Base-by-base conservation (phyloP, 352 stramenopile species). In the Plasmopara muralis region DNA sequence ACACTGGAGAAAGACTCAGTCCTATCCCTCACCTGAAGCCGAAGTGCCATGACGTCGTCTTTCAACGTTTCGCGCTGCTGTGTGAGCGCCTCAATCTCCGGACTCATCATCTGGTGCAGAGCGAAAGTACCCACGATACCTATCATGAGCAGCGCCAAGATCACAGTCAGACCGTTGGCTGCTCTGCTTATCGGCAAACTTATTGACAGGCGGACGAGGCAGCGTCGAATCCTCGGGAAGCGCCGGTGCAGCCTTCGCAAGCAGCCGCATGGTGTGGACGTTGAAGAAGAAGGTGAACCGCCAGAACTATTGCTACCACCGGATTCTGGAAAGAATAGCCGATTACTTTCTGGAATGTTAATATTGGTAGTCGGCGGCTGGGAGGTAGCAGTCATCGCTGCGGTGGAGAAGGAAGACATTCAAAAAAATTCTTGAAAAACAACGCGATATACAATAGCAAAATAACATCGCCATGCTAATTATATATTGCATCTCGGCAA, bases 51-150 rank as follows among this genome's bases (percentile, higher is more conserved):
- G 14, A 86, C 65, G 9, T 81, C 59, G n/a, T 71, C 50, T 52
- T 81, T 74, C n/a, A 89, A 55, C 20, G 50, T 57, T 45, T 72
- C 72, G 34, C 76, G 74, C 57, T 89, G 67, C 37, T 70, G 65
- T 37, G 82, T 59, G 14, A 87, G 70, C 52, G 73, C 71, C 47
- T 87, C 76, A 45, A 86, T 86, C 62, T 89, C 72, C 8, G 78
- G 78, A 53, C 74, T 86, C 62, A 87, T 77, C 66, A 87, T 77
- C 56, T 89, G 78, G 20, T 79, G 78, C 31, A 89, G 68, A 29
- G 78, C 77, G 46, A 89, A 77, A 25, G 76, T 85, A 20, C 76
- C 78, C 39, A 84, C 75, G 37, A 62, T 62, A 35, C 77, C 77
- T 49, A 82, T 58, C 38, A 85, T 54, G 38, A 88, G 60, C 68